Evolutionary conservation across 345 rosid genomes (phyloP), one percentile per base, ranked within the genome.

Genomic region (Toxicodendron radicans): DNA sequence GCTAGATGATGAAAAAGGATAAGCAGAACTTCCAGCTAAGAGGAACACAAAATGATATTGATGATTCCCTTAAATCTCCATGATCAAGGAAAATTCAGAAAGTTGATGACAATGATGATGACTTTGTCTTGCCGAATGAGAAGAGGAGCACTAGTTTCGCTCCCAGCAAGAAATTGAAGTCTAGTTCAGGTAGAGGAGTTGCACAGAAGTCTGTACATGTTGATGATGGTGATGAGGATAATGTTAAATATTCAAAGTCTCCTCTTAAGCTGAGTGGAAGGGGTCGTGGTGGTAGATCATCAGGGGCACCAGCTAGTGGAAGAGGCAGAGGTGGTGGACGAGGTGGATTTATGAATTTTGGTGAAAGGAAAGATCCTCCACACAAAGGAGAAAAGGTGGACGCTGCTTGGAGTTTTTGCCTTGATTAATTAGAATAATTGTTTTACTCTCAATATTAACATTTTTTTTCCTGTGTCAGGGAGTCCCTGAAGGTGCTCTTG

Each of bases 321-420:
- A 90, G 97, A 72, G 98, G 99, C 74, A 90, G 97, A 83, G 95
- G 94, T 43, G 88, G 92, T 78, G 97, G 99, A 66, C 85, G 92
- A 58, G 92, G 97, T 80, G 97, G 96, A 71, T 91, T 91, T 86
- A 89, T 88, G 97, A 90, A 86, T 83, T 95, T 90, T 79, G 97
- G 95, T 66, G 98, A 91, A 80, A 87, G 99, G 78, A 95, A 93
- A 88, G 98, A 95, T 82, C 99, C 99, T 78, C 98, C 98, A 1
- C 98, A 95, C 79, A 95, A 93, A 90, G 99, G 99, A 79, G 96
- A 95, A 87, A 95, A 95, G 97, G 99, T 95, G 38, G 66, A 75
- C 12, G 33, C 3, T 66, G 64, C 10, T 24, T 24, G 12, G 35
- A 72, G 60, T 69, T 12, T 74, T 35, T 53, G 57, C 70, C 27